Evolutionary conservation across 2,329 filamentous ascomycete genomes (phyloP).

Genomic region (Beauveria sp.): DNA sequence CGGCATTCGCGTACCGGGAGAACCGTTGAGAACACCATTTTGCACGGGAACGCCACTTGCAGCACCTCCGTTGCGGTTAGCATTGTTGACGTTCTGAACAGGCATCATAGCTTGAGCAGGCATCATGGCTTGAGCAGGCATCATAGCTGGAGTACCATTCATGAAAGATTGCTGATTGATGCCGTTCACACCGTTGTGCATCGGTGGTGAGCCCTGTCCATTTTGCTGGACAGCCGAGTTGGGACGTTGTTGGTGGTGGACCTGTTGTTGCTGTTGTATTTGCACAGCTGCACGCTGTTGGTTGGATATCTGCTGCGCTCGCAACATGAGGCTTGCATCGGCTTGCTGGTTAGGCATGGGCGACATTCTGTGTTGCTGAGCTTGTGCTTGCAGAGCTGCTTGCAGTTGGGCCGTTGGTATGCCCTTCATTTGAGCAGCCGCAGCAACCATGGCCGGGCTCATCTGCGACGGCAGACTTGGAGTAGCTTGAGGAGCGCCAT

Average conservation of each 20-base stretch:
- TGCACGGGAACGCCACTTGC: constrained; percentile 26
- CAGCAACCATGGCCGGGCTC: constrained; percentile 42
- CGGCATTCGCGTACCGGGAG: constrained; percentile 34
- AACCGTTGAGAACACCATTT: constrained; percentile 39
- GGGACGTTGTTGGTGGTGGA: constrained; percentile 23
- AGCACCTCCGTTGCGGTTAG: constrained; percentile 35
- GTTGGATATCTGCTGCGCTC: constrained; percentile 59
- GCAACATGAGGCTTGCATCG: constrained; percentile 51
- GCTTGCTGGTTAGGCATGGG: constrained; percentile 39
- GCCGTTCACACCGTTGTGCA: constrained; percentile 34
- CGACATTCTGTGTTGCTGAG: constrained; percentile 47
- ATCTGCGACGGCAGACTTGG: constrained; percentile 34
- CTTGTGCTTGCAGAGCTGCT: constrained; percentile 37
- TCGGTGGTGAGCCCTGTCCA: constrained; percentile 35
- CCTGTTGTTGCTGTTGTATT: constrained; percentile 38
- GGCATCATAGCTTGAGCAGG: constrained; percentile 46
- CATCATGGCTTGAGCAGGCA: constrained; percentile 47
- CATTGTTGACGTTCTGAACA: constrained; percentile 33
- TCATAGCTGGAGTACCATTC: constrained; percentile 44
- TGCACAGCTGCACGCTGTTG: constrained; percentile 50
- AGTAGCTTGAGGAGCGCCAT: constrained; percentile 21
- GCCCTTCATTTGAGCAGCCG: constrained; percentile 50
- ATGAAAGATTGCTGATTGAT: constrained; percentile 46
- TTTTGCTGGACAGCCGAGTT: constrained; percentile 27
- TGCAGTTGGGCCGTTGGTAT: constrained; percentile 66